Conservation (phyloP, 2,329 filamentous ascomycete genomes). For the Diaporthe nobilis region DNA sequence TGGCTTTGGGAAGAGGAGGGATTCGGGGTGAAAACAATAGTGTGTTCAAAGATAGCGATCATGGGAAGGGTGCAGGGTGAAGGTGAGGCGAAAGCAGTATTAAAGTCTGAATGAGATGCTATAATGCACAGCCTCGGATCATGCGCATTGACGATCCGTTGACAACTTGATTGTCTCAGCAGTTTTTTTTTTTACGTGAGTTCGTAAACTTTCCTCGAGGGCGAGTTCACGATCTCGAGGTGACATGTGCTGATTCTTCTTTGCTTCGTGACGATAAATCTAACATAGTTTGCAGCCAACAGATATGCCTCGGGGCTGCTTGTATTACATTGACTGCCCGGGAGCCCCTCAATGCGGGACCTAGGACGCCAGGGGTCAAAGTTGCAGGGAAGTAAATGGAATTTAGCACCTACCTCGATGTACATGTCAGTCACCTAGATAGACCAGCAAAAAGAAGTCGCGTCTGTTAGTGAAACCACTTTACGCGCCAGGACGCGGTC, state of each 20-base stretch:
- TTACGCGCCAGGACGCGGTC: slow-evolving; percentile 34
- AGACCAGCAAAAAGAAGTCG: not conserved
- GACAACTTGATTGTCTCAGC: not conserved
- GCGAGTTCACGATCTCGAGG: not conserved
- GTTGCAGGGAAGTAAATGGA: slow-evolving; percentile 27
- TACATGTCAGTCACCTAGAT: fast-evolving
- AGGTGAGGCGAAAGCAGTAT: not conserved
- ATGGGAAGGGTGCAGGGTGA: slow-evolving; percentile 2
- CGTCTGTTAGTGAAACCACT: slow-evolving; percentile 27
- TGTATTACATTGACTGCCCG: not conserved
- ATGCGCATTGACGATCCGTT: not conserved
- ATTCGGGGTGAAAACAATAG: not conserved
- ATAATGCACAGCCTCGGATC: not conserved
- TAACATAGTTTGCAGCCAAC: not conserved
- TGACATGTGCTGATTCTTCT: not conserved
- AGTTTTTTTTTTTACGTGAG: not conserved
- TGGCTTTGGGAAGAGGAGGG: not conserved
- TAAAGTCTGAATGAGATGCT: slow-evolving; percentile 22
- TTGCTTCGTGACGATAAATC: not conserved
- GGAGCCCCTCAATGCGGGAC: not conserved
- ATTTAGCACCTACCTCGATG: not conserved
- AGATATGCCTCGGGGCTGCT: not conserved
- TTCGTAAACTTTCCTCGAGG: not conserved
- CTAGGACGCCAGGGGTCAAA: not conserved
- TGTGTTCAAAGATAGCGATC: not conserved